Evolutionary conservation across 306 rosid genomes (phyloP).

Genomic region (Mimosa pudica): DNA sequence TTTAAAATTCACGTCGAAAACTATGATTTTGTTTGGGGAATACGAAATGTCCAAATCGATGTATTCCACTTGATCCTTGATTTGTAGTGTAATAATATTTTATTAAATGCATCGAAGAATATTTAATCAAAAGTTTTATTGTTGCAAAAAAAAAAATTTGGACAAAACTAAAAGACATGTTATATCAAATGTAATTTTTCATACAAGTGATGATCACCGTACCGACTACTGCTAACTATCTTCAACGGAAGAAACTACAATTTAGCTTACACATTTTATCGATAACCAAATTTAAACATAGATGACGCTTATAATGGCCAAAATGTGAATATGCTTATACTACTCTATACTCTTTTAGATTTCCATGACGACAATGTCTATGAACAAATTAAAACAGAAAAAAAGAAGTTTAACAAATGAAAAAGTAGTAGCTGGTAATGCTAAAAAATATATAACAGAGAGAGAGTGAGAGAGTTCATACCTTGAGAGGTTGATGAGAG

Average conservation of each 20-base stretch:
- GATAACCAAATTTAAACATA: too few species aligned
- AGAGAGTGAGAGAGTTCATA: background rate
- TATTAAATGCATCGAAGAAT: background rate
- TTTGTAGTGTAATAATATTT: too few species aligned
- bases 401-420: too few species aligned
- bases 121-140: too few species aligned
- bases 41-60: background rate
- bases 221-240: too few species aligned
- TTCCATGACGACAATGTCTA: background rate
- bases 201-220: background rate
- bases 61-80: background rate
- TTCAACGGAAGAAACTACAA: too few species aligned
- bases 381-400: too few species aligned
- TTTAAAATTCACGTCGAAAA: background rate
- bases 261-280: too few species aligned
- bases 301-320: background rate
- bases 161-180: too few species aligned
- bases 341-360: background rate
- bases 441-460: too few species aligned
- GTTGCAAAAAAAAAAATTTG: too few species aligned
- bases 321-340: background rate
- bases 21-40: background rate
- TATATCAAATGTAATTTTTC: background rate
- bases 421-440: too few species aligned
- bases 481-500: background rate